Evolutionary conservation across 306 rosid genomes (phyloP).

Genomic region (Sphenostylis stenocarpa): DNA sequence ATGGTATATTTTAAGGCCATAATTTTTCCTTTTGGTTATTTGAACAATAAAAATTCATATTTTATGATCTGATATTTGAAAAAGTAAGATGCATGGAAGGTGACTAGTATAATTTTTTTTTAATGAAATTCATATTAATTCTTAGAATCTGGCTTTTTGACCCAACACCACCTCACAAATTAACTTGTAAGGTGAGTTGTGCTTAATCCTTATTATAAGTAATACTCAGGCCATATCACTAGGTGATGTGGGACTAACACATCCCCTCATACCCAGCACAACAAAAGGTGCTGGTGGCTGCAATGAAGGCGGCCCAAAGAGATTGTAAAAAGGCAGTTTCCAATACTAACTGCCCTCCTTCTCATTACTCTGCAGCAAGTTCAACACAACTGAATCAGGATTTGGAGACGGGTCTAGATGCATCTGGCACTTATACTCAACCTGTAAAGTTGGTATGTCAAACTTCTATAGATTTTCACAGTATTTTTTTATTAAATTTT

Average conservation of each 20-base stretch:
- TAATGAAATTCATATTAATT: conserved; percentile 16
- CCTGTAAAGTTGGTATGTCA: conserved; percentile 35
- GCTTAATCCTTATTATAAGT: background rate
- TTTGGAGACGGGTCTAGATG: conserved; percentile 12
- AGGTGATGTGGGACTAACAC: background rate
- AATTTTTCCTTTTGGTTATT: conserved; percentile 21
- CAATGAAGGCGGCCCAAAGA: background rate
- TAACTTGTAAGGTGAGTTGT: background rate
- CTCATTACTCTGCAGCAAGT: conserved; percentile 30
- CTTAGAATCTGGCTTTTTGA: background rate
- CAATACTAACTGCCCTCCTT: conserved; percentile 17
- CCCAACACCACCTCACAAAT: background rate
- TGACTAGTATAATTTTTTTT: conserved; percentile 18
- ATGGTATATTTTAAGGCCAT: conserved; percentile 40
- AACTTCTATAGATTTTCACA: background rate
- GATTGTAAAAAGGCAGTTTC: background rate
- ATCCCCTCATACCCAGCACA: background rate
- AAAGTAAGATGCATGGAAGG: conserved; percentile 25
- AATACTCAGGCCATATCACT: background rate
- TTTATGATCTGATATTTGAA: conserved; percentile 34
- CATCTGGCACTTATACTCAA: conserved; percentile 14
- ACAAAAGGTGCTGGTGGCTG: background rate
- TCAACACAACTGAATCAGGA: conserved; percentile 31
- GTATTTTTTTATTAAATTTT: conserved; percentile 15
- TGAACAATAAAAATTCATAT: conserved; percentile 17